Evolutionary conservation across 2,329 filamentous ascomycete genomes (phyloP), one percentile per base, ranked within the genome.

Genomic region (Xylariomycetidae sp.): DNA sequence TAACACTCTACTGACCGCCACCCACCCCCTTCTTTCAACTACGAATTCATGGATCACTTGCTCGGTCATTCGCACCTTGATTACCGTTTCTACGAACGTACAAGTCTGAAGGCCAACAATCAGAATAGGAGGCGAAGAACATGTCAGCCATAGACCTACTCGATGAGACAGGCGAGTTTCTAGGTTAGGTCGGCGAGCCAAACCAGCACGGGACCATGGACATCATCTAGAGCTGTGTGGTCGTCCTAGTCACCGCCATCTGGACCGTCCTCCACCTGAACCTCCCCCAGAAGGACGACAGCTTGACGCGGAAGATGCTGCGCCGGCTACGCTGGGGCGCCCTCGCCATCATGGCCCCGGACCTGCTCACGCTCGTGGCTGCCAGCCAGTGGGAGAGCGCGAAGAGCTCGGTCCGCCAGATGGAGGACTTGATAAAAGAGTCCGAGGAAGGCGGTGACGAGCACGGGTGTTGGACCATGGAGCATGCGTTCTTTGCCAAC

Each of bases 401-500:
- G 9, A 11, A n/a, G n/a, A 16, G n/a, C 16, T 34, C 31, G 9
- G 23, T 20, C n/a, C 5, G 20, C 13, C 8, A 22, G 8, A 34
- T 34, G 31, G 17, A 16, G 12, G 6, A 16, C 23, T 30, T 27
- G 28, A n/a, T n/a, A n/a, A n/a, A n/a, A n/a, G n/a, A n/a, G n/a
- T n/a, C n/a, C n/a, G n/a, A n/a, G n/a, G n/a, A n/a, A n/a, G n/a
- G n/a, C n/a, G n/a, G n/a, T n/a, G 33, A 13, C 33, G 28, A 19
- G 20, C 31, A 22, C 13, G 27, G 16, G 15, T 36, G n/a, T 11
- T 27, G 25, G 25, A 43, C 18, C 18, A 25, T 10, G 18, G 36
- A 16, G 19, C 31, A 30, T 8, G 19, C 34, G 6, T 42, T 45
- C 18, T 40, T 33, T n/a, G 33, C 42, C 13, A 42, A 40, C 25